Evolutionary conservation across 1,284 basidiomycete species (phyloP).

Genomic region (Inonotus obliquus): DNA sequence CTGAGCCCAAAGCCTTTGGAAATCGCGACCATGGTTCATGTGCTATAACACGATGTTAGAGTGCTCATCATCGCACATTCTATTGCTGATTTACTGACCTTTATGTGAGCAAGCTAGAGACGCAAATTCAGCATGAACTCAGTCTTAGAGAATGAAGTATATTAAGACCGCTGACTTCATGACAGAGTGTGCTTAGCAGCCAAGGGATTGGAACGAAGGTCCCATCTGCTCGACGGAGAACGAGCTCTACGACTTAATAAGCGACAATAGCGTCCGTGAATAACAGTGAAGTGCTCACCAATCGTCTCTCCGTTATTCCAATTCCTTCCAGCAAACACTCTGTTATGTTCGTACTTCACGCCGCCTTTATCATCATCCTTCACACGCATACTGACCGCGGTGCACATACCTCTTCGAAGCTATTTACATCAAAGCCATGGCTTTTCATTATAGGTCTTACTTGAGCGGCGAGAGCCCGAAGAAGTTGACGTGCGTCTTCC

Average conservation of each 20-base stretch:
- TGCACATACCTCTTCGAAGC: constrained; percentile 63
- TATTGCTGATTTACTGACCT: constrained; percentile 37
- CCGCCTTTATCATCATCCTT: neutral
- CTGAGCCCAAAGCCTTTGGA: constrained; percentile 67
- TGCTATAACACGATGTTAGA: constrained; percentile 40
- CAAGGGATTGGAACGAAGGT: constrained; percentile 57
- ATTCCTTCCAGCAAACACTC: constrained; percentile 73
- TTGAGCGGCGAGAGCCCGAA: constrained; percentile 75
- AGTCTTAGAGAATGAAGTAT: neutral
- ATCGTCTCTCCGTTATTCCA: constrained; percentile 78
- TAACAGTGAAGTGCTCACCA: constrained; percentile 38
- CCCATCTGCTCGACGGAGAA: constrained; percentile 57
- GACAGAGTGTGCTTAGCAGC: constrained; percentile 74
- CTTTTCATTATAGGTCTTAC: constrained; percentile 76
- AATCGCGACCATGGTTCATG: constrained; percentile 71
- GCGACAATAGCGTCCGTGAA: neutral
- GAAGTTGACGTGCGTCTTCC: constrained; percentile 59
- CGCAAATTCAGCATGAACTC: constrained; percentile 1
- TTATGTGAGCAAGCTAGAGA: constrained; percentile 68
- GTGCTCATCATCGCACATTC: neutral
- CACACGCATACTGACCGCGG: neutral
- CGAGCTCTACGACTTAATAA: constrained; percentile 48
- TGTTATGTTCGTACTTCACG: constrained; percentile 65
- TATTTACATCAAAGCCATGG: constrained; percentile 70
- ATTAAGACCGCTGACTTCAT: constrained; percentile 55